A percentile compares a stretch with the other conserved stretches of the same genome.
These are phyloP conservation scores for Ogataea hybrid DNA, from an alignment of 1,139 yeast species.

Conservation along the genomic window DNA sequence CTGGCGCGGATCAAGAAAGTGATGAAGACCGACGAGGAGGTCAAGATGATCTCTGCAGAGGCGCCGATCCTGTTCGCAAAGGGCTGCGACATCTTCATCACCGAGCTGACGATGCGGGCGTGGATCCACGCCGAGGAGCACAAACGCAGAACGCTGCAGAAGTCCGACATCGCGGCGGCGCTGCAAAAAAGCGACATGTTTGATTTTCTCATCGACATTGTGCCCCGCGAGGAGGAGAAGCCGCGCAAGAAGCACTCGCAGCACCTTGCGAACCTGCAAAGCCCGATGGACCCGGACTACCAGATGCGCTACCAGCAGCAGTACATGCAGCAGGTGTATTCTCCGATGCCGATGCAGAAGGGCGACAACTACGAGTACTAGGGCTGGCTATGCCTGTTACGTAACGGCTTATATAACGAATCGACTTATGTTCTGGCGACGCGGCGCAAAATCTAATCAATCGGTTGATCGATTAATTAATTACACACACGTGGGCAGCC, in stretches of 20 bases:
- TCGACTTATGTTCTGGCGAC: too few relatives aligned
- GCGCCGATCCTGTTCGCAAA: conserved; percentile 97
- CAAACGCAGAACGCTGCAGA: conserved; percentile 89
- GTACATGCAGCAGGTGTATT: conserved; percentile 18
- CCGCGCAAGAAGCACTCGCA: conserved; percentile 38
- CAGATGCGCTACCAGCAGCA: conserved; percentile 21
- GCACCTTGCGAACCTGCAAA: conserved; percentile 10
- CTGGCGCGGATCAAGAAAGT: conserved; percentile 92
- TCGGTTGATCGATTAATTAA: too few relatives aligned
- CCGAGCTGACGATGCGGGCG: conserved; percentile 96
- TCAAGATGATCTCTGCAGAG: conserved; percentile 95
- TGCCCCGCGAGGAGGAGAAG: conserved; percentile 77
- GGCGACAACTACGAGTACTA: conserved; percentile 7
- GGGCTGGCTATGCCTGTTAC: neutral
- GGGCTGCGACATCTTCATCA: conserved; percentile 95
- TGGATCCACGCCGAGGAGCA: conserved; percentile 99
- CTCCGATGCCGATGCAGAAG: conserved; percentile 10
- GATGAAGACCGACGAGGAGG: conserved; percentile 98
- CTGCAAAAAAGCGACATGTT: conserved; percentile 94
- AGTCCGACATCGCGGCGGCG: conserved; percentile 94
- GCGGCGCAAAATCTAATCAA: too few relatives aligned
- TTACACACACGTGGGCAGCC: neutral
- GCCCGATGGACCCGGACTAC: conserved; percentile 13
- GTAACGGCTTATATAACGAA: conserved; percentile 6
- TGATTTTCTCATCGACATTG: conserved; percentile 93